Percentiles rank a stretch among this genome's conserved stretches.
These are phyloP conservation scores for Fusarium sp. DNA, from an alignment of 2,329 filamentous ascomycete species.

Conservation along the genomic window DNA sequence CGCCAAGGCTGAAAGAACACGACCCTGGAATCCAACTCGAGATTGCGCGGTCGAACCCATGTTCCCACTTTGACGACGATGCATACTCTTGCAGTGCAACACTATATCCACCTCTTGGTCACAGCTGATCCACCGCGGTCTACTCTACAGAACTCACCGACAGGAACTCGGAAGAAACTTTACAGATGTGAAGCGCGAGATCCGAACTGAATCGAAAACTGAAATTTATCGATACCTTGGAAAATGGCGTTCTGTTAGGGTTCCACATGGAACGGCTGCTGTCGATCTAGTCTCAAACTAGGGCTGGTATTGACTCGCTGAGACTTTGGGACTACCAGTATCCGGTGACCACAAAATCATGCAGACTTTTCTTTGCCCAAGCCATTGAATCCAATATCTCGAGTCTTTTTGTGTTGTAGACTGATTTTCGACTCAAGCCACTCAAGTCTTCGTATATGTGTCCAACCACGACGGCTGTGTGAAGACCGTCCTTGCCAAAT, in stretches of 20 bases:
- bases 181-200: neutral
- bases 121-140: conserved; percentile 1
- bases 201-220: neutral
- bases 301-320: conserved; percentile 1
- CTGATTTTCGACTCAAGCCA: neutral
- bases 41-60: neutral
- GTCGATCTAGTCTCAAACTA: conserved; percentile 8
- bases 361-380: neutral
- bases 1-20: neutral
- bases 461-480: neutral
- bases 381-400: neutral
- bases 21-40: neutral
- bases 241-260: neutral
- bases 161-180: neutral
- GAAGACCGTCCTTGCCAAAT: neutral
- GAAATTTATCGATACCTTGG: neutral
- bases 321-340: neutral
- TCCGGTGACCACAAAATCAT: neutral
- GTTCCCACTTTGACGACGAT: neutral
- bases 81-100: neutral
- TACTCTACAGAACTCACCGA: neutral
- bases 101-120: neutral
- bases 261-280: conserved; percentile 5
- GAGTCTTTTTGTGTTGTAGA: neutral
- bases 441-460: neutral